A percentile compares a stretch with the other conserved stretches of the same genome.
Evolutionary conservation across 129 eudicot species (phyloP).

Genomic region (Escallonia herrerae): DNA sequence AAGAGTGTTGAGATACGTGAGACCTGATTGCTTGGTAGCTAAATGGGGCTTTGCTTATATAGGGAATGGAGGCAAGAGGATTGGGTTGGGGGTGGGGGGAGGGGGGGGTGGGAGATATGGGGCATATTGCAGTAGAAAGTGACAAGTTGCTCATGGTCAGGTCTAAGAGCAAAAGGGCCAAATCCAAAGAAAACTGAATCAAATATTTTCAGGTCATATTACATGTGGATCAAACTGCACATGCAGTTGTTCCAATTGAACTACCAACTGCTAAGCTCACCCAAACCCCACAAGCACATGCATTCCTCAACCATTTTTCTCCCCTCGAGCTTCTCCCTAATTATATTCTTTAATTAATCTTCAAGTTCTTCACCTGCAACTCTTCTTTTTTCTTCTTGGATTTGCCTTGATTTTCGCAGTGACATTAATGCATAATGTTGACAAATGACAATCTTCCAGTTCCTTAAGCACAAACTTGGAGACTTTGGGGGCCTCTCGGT

Average conservation of each 20-base stretch:
- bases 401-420: not conserved
- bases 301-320: not conserved
- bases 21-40: not conserved
- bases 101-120: not conserved
- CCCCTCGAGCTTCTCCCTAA: not conserved
- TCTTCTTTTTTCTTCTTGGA: not conserved
- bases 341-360: not conserved
- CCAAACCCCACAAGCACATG: not conserved
- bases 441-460: too few relatives aligned
- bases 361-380: not conserved
- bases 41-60: constrained; percentile 32
- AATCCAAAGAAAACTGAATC: not conserved
- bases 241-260: constrained; percentile 2
- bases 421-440: too few relatives aligned
- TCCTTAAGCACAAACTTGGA: too few relatives aligned
- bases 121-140: constrained; percentile 12
- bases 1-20: constrained; percentile 15
- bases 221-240: not conserved
- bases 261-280: constrained; percentile 4
- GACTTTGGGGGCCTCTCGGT: too few relatives aligned
- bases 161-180: not conserved
- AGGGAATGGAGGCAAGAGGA: constrained; percentile 21
- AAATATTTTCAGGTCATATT: not conserved
- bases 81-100: constrained; percentile 12
- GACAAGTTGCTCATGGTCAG: constrained; percentile 8